Evolutionary conservation across 805 yeast genomes (phyloP).

Genomic region (Saturnispora dispora): DNA sequence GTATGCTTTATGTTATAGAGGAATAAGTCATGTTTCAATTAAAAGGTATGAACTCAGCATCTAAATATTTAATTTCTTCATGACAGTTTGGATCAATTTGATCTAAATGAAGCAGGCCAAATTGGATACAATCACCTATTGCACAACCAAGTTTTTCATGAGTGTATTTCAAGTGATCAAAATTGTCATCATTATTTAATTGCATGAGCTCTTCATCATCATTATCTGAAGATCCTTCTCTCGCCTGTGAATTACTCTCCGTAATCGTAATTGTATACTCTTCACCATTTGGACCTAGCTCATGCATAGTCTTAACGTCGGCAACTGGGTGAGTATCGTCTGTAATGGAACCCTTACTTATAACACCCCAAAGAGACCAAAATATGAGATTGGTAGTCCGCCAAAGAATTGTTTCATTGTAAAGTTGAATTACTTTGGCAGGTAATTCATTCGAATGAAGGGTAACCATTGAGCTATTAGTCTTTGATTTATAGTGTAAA

Average conservation of each 20-base stretch:
- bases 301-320: slow-evolving; percentile 22
- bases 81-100: slow-evolving; percentile 25
- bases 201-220: slow-evolving; percentile 25
- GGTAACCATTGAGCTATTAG: slow-evolving; percentile 24
- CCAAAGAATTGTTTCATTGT: slow-evolving; percentile 67
- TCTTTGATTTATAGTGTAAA: slow-evolving; percentile 7
- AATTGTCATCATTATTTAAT: slow-evolving; percentile 43
- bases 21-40: background rate
- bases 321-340: background rate
- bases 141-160: slow-evolving; percentile 64
- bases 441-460: slow-evolving; percentile 29
- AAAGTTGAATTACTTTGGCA: slow-evolving; percentile 37
- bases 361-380: slow-evolving; percentile 91
- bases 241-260: slow-evolving; percentile 14
- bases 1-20: no score
- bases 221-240: background rate
- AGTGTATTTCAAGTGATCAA: slow-evolving; percentile 71
- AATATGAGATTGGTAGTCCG: slow-evolving; percentile 66
- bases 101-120: slow-evolving; percentile 40
- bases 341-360: slow-evolving; percentile 28
- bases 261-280: slow-evolving; percentile 30
- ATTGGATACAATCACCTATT: slow-evolving; percentile 62
- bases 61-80: slow-evolving; percentile 34
- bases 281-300: slow-evolving; percentile 50
- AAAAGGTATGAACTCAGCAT: slow-evolving; percentile 21